These are phyloP conservation scores for Sorghum bicolor DNA, from an alignment of 176 grass and related monocot species.

Conservation along the genomic window DNA sequence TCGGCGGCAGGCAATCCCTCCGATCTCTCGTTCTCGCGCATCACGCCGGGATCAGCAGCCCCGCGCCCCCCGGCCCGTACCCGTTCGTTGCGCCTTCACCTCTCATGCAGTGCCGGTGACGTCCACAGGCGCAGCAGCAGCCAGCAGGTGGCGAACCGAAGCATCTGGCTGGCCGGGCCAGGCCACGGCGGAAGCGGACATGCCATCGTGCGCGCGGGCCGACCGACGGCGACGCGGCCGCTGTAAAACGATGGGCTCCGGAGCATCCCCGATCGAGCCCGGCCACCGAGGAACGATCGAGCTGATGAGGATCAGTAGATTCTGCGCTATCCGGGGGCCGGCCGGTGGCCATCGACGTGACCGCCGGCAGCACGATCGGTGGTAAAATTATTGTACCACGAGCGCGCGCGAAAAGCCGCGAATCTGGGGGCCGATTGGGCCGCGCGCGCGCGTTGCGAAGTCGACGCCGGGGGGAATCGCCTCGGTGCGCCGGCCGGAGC, in stretches of 20 bases:
- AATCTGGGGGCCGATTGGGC: conserved; percentile 18
- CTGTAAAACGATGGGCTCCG: not conserved
- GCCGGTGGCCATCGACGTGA: conserved; percentile 4
- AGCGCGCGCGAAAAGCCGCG: not conserved
- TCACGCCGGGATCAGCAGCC: not conserved
- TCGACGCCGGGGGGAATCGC: conserved; percentile 27
- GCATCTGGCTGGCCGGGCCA: not conserved
- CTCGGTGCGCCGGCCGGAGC: conserved; percentile 2
- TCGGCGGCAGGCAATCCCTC: not conserved
- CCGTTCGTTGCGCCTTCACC: not conserved
- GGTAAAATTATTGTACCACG: not conserved
- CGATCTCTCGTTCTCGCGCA: conserved; percentile 6
- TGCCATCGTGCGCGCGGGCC: not conserved
- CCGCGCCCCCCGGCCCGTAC: too few relatives aligned
- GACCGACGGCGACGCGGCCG: conserved; percentile 11
- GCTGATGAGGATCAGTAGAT: not conserved
- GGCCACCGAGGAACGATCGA: not conserved
- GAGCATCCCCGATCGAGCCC: not conserved
- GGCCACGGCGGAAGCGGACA: not conserved
- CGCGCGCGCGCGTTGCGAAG: not conserved
- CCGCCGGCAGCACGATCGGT: not conserved
- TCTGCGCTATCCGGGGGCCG: not conserved
- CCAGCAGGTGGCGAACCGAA: too few relatives aligned
- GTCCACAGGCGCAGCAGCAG: too few relatives aligned
- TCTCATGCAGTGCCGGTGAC: not conserved